phyloP scores from a whole-genome alignment of 169 alveolate genomes.

The Prorocentrum cordatum region DNA sequence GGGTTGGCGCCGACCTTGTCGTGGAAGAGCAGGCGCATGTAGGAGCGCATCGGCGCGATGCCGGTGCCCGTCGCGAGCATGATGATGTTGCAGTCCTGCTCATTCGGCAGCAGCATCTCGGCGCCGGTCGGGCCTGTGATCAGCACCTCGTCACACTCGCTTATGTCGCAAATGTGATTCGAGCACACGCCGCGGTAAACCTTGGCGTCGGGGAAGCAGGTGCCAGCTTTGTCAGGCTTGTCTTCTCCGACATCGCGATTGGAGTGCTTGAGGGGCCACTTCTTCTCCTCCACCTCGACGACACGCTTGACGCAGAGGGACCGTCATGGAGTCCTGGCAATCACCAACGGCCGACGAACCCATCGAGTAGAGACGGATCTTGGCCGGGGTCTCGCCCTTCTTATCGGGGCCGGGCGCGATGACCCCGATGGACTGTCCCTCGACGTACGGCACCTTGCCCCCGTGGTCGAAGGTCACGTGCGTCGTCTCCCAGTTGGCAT shows the following conservation, averaged over 20 bases:
- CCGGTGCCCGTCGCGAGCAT: conserved; percentile 61
- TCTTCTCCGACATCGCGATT: conserved; percentile 19
- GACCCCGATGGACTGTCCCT: conserved; percentile 38
- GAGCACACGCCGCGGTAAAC: conserved; percentile 57
- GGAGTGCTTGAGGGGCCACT: not conserved
- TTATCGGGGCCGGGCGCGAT: not conserved
- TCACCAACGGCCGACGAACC: not conserved
- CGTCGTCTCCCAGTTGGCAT: not conserved
- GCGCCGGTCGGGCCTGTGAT: conserved; percentile 43
- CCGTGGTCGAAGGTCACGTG: not conserved
- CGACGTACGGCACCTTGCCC: conserved; percentile 1
- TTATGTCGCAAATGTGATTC: conserved; percentile 9
- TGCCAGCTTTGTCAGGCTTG: conserved; percentile 28
- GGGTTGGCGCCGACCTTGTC: not conserved
- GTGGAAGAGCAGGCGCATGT: not conserved
- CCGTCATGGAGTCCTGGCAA: not conserved
- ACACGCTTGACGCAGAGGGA: not conserved
- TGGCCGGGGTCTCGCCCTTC: not conserved
- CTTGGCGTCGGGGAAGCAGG: no score
- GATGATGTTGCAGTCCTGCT: not conserved
- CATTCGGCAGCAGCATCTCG: conserved; percentile 18
- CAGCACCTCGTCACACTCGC: not conserved
- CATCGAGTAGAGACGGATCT: not conserved
- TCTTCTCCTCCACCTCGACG: not conserved
- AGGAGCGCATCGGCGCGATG: conserved; percentile 37